Evolutionary conservation across 2,329 filamentous ascomycete species (phyloP).

Genomic region (Chrysosporium queenslandicum): DNA sequence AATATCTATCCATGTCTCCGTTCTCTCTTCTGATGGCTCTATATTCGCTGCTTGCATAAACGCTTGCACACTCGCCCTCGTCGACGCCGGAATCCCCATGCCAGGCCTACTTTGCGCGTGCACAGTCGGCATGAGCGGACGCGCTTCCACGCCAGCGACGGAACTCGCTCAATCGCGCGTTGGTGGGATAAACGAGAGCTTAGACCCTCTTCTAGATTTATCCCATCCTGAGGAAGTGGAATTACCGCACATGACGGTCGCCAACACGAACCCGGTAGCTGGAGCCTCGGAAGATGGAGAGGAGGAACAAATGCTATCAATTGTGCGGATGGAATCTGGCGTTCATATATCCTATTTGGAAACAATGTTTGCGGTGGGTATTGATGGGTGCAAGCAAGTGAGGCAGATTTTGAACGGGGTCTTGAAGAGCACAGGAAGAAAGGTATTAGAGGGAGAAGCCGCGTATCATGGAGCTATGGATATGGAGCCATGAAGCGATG

Average conservation of each 20-base stretch:
- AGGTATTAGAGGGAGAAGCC: constrained; percentile 16
- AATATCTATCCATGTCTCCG: constrained; percentile 73
- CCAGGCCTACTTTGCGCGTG: constrained; percentile 80
- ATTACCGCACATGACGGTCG: constrained; percentile 78
- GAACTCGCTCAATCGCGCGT: constrained; percentile 16
- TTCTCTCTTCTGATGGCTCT: constrained; percentile 82
- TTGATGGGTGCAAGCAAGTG: constrained; percentile 85
- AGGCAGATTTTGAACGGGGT: constrained; percentile 70
- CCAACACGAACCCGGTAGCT: constrained; percentile 44
- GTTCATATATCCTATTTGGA: constrained; percentile 73
- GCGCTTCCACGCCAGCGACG: constrained; percentile 34
- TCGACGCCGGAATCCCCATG: constrained; percentile 95
- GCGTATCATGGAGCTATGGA: not conserved
- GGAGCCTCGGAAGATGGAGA: constrained; percentile 46
- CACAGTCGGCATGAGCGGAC: constrained; percentile 61
- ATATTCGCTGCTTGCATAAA: constrained; percentile 85
- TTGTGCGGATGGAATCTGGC: constrained; percentile 76
- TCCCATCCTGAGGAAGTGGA: constrained; percentile 52
- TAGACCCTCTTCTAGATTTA: constrained; percentile 37
- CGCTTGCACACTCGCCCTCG: constrained; percentile 77
- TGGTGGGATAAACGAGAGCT: constrained; percentile 29
- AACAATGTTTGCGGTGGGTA: constrained; percentile 82
- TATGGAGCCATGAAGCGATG: constrained; percentile 5
- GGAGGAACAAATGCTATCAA: constrained; percentile 52
- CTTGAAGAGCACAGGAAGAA: constrained; percentile 45